phyloP scores from a whole-genome alignment of 2,329 filamentous ascomycete species.

The Chaetomium globosum region DNA sequence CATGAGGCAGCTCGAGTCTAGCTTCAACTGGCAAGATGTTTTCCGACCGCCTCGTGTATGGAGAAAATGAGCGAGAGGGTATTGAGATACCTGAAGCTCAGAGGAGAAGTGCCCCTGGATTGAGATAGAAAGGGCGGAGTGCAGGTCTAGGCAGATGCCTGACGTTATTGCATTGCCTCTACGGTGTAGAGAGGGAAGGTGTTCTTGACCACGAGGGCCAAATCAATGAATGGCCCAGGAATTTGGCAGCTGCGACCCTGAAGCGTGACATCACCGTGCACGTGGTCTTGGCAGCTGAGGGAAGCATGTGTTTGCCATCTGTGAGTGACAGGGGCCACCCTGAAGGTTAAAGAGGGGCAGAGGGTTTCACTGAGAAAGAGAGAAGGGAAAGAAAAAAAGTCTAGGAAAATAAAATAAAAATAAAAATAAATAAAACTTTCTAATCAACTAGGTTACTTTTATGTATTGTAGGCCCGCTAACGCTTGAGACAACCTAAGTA shows the following conservation, averaged over 20 bases:
- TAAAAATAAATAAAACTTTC: no score
- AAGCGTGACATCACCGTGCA: constrained; percentile 14
- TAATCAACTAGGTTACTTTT: no score
- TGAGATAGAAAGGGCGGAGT: neutral
- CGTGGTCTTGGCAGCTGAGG: neutral
- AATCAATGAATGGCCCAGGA: neutral
- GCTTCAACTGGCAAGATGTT: neutral
- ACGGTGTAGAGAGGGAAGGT: constrained; percentile 1
- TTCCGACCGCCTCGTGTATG: neutral
- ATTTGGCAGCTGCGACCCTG: constrained; percentile 9
- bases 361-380: no score
- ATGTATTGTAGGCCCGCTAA: no score
- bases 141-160: neutral
- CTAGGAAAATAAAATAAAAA: no score
- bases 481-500: no score
- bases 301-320: neutral
- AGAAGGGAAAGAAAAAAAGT: no score
- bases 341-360: no score
- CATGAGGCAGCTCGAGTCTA: neutral
- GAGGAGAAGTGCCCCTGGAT: no score
- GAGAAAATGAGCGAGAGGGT: neutral
- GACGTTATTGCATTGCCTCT: neutral
- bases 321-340: neutral
- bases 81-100: neutral
- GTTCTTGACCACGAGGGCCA: neutral